Percentiles rank a stretch among this genome's conserved stretches.
Evolutionary conservation across 2,329 filamentous ascomycete species (phyloP).

Genomic region (Tothia fuscella): DNA sequence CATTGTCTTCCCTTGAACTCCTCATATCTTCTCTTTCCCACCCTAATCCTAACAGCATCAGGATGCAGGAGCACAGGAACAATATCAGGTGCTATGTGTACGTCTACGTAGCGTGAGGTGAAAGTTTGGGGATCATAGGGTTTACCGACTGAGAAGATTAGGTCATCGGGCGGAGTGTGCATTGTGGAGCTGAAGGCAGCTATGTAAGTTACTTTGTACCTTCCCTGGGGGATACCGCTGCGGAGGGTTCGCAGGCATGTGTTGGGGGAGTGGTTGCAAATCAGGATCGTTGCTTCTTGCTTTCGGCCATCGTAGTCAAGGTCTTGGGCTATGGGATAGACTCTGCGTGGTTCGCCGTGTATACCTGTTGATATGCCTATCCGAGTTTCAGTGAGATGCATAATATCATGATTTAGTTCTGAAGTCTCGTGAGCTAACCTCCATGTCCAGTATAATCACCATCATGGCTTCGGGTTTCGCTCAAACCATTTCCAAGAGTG

Average conservation of each 20-base stretch:
- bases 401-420: too few relatives aligned
- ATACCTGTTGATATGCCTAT: conserved; percentile 19
- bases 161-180: conserved; percentile 17
- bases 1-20: conserved; percentile 22
- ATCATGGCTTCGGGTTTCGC: too few relatives aligned
- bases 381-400: too few relatives aligned
- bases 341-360: conserved; percentile 18
- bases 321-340: conserved; percentile 25
- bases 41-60: conserved; percentile 25
- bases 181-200: conserved; percentile 18
- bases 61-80: conserved; percentile 25
- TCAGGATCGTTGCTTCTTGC: conserved; percentile 25
- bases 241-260: conserved; percentile 25
- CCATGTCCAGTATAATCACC: too few relatives aligned
- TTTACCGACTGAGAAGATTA: conserved; percentile 27
- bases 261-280: conserved; percentile 21
- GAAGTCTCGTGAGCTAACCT: too few relatives aligned
- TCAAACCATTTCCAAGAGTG: too few relatives aligned
- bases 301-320: conserved; percentile 24
- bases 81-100: conserved; percentile 27
- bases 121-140: conserved; percentile 24
- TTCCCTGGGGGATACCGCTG: conserved; percentile 25
- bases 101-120: conserved; percentile 23
- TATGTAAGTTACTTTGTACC: conserved; percentile 26
- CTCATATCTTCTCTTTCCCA: conserved; percentile 20